Evolutionary conservation across 768 basidiomycete species (phyloP).

Genomic region (Collybia mongolica): DNA sequence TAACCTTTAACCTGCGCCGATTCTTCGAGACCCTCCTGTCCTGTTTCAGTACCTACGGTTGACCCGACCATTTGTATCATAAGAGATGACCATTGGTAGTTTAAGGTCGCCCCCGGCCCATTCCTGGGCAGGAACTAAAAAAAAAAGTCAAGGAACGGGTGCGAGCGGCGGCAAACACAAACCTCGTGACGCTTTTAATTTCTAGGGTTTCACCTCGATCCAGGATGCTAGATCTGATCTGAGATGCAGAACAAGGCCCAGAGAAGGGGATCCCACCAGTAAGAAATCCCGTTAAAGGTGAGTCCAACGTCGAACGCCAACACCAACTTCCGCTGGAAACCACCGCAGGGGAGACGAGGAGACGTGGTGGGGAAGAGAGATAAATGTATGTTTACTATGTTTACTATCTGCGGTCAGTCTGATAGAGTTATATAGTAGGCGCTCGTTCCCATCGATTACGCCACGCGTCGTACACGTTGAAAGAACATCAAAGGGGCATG

Average conservation of each 20-base stretch:
- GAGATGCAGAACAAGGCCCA: too few relatives aligned
- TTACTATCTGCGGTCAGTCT: too few relatives aligned
- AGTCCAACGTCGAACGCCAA: not conserved
- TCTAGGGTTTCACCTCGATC: constrained; percentile 36
- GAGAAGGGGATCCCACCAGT: not conserved
- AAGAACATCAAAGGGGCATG: not conserved
- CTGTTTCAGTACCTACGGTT: constrained; percentile 46
- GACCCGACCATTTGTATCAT: constrained; percentile 34
- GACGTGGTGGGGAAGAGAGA: not conserved
- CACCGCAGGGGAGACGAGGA: not conserved
- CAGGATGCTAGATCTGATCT: constrained; percentile 26
- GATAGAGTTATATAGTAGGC: too few relatives aligned
- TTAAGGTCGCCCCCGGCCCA: constrained; percentile 41
- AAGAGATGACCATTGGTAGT: constrained; percentile 44
- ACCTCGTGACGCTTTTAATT: constrained; percentile 46
- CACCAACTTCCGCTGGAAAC: not conserved
- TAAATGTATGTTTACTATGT: too few relatives aligned
- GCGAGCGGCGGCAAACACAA: not conserved
- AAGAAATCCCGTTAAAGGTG: not conserved
- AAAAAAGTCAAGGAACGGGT: too few relatives aligned
- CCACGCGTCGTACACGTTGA: constrained; percentile 5
- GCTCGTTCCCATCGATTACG: not conserved
- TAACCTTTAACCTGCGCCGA: constrained; percentile 21
- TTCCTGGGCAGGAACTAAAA: constrained; percentile 43
- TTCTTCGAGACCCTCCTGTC: constrained; percentile 33